A percentile compares a stretch with the other conserved stretches of the same genome.
Evolutionary conservation across 169 alveolate genomes (phyloP).

Genomic region (Babesia bovis): DNA sequence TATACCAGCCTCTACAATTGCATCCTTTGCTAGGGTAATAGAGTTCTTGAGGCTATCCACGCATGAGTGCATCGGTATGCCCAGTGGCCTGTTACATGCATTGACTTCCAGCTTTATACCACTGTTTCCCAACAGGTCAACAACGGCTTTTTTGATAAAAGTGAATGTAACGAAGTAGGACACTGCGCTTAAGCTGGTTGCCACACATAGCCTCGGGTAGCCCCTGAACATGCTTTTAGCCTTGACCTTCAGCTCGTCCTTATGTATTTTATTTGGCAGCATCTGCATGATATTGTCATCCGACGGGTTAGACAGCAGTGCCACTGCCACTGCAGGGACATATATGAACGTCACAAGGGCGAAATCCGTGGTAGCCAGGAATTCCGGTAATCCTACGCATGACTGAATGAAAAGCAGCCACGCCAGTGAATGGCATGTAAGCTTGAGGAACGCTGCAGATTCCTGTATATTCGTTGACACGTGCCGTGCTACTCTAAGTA

Average conservation of each 20-base stretch:
- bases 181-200: slow-evolving; percentile 18
- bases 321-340: slow-evolving; percentile 44
- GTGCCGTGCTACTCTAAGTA: slow-evolving; percentile 50
- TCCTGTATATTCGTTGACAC: slow-evolving; percentile 62
- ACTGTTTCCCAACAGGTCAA: neutral
- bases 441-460: slow-evolving; percentile 43
- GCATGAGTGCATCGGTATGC: slow-evolving; percentile 8
- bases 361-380: slow-evolving; percentile 30
- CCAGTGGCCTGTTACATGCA: neutral
- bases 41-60: neutral
- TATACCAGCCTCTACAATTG: neutral
- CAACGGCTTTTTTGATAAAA: neutral
- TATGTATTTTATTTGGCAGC: slow-evolving; percentile 56
- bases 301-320: slow-evolving; percentile 58
- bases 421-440: slow-evolving; percentile 44
- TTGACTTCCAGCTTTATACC: neutral
- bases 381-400: slow-evolving; percentile 13
- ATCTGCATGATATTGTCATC: slow-evolving; percentile 45
- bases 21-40: neutral
- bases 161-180: slow-evolving; percentile 12
- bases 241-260: neutral
- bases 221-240: slow-evolving; percentile 33
- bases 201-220: slow-evolving; percentile 39
- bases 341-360: slow-evolving; percentile 36
- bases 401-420: slow-evolving; percentile 49